Evolutionary conservation across 23 red algal species (phyloP).

Genomic region (Pyropia haitanensis): DNA sequence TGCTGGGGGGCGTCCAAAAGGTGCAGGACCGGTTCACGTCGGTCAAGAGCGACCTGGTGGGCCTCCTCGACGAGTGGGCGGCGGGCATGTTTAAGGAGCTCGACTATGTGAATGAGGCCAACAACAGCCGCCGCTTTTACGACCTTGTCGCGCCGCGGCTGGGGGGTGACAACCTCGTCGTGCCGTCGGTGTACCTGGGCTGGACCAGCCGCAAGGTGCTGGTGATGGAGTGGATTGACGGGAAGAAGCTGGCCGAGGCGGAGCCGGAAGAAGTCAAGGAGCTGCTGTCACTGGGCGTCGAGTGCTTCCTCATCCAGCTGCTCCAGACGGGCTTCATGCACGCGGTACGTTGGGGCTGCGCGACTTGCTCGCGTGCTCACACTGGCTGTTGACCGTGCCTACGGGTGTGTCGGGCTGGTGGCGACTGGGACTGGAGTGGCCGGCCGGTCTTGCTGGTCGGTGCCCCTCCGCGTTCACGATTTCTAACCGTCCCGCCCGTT

Average conservation of each 20-base stretch:
- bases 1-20: conserved; percentile 31
- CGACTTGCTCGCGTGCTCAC: too few relatives aligned
- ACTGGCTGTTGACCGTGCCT: too few relatives aligned
- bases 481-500: too few relatives aligned
- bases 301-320: conserved; percentile 89
- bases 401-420: too few relatives aligned
- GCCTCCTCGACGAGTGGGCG: conserved; percentile 73
- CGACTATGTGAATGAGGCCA: conserved; percentile 84
- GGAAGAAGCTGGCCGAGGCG: conserved; percentile 65
- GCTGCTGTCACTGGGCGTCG: conserved; percentile 60
- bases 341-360: too few relatives aligned
- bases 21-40: conserved; percentile 57
- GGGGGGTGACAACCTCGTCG: conserved; percentile 26
- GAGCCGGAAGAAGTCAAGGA: conserved; percentile 48
- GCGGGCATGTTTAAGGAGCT: conserved; percentile 88
- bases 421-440: too few relatives aligned
- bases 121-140: conserved; percentile 68
- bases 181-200: conserved; percentile 72
- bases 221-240: conserved; percentile 89
- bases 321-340: conserved; percentile 84
- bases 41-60: conserved; percentile 50
- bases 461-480: too few relatives aligned
- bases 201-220: conserved; percentile 76
- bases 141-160: conserved; percentile 22
- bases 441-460: too few relatives aligned